Base-by-base conservation (phyloP, 257 asterid genomes). In the Plectranthus barbatus region DNA sequence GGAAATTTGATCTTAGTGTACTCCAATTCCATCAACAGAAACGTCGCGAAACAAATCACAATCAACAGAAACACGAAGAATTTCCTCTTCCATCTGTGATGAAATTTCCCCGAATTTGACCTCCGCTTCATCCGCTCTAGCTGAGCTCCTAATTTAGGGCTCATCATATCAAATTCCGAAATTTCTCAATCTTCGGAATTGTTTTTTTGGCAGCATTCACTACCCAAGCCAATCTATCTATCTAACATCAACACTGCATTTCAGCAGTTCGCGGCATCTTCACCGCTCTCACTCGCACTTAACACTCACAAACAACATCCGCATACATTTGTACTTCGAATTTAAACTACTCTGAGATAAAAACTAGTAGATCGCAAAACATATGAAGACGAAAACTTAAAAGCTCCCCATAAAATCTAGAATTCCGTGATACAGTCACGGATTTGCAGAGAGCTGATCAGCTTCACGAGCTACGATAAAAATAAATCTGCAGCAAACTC, bases 41-140 rank as follows among this genome's bases (percentile, higher is more conserved):
- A 55, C 15, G 86, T 86, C 48, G 75, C 84, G 51, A 85, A 74
- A 68, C 87, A 84, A 59, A 80, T 71, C 4, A 70, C 79, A 37
- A 86, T 26, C 34, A 86, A 57, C 62, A 91, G 69, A 81, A 79
- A 59, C 37, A 52, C 75, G 31, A 84, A 57, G 26, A 81, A 63
- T 66, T 87, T 87, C 80, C 79, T 69, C 83, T 66, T 87, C 95
- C 95, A 85, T 61, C 86, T 79, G 45, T 79, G 85, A 21, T 66
- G 86, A 55, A 74, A 82, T 76, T 87, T 87, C 74, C 66, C 75
- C 15, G 84, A 83, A 79, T 66, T 80, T 21, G 79, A 62, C 75
- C 83, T 75, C 42, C 80, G 70, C 69, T 80, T 83, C 80, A 77
- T 69, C 58, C 66, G 46, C 31, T 69, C 80, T 39, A 61, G 64